Base-by-base conservation (phyloP, 2,329 filamentous ascomycete species). In the Aspergillus aculeatus region DNA sequence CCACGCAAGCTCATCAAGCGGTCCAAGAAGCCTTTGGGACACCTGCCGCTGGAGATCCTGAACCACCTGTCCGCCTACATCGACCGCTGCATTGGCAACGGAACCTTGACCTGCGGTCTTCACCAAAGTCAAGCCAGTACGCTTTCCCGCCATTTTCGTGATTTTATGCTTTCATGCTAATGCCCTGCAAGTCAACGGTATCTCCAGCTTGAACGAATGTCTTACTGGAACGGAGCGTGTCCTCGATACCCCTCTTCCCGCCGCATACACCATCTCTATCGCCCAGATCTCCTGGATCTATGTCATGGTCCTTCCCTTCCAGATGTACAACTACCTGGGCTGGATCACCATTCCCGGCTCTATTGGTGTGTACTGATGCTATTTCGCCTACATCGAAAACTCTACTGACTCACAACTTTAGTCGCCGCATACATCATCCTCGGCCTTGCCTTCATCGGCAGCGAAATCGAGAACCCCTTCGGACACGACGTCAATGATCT, bases 241-340 rank as follows among this genome's bases (percentile, higher is more conserved):
- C 21, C 84, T 94, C 32, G 90, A 89, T 73, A 96, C 91, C 0
- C 91, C 91, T 1, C 83, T 96, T 0, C 91, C 91, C 2, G 84
- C 92, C 58, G 91, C 91, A 50, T 96, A 96, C 79, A 86, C 85
- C 65, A 95, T 96, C 68, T 86, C 90, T 68, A 93, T 95, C 73
- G 87, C 88, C 21, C 91, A 96, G 73, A 94, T 95, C 71, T 91
- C 91, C 32, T 93, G 90, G 86, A 84, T 92, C 54, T 96, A 95
- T 76, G 87, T 95, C 56, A 78, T 92, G 66, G 82, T 91, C 32
- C 83, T 96, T 1, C 91, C 91, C 5, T 95, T 95, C 82, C 91
- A 96, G 77, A 85, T 96, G 6, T 84, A 85, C 70, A 71, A 74
- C 0, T 73, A 76, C 3, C 84, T 96, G 1, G 67, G 76, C 7